Conservation (phyloP, 768 basidiomycete species). For the Nidularia sp. region DNA sequence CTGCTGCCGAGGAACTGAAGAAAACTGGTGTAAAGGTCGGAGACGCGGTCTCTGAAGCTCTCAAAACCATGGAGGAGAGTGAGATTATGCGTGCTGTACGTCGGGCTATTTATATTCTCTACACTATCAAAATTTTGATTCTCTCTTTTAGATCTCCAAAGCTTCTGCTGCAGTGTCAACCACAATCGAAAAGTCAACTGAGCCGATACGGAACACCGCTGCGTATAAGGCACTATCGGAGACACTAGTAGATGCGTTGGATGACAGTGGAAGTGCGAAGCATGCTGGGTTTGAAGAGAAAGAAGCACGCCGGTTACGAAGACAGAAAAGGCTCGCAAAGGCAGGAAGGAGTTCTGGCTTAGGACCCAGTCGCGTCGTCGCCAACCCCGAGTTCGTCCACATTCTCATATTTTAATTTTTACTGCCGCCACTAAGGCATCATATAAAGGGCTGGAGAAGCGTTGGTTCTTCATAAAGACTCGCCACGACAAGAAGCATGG, state of each 20-base stretch:
- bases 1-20: conserved; percentile 89
- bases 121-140: background rate
- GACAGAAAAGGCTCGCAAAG: conserved; percentile 80
- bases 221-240: conserved; percentile 92
- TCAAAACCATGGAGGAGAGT: conserved; percentile 93
- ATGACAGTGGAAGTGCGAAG: conserved; percentile 89
- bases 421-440: background rate
- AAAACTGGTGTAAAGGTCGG: conserved; percentile 88
- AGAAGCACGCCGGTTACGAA: conserved; percentile 77
- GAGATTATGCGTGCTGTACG: conserved; percentile 83
- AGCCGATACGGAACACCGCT: conserved; percentile 94
- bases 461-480: conserved; percentile 79
- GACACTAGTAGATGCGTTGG: conserved; percentile 86
- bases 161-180: conserved; percentile 84
- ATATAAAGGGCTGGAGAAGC: conserved; percentile 74
- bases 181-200: conserved; percentile 85
- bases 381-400: conserved; percentile 73
- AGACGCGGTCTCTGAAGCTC: conserved; percentile 90
- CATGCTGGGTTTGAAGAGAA: conserved; percentile 97
- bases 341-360: conserved; percentile 71
- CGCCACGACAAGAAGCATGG: conserved; percentile 78
- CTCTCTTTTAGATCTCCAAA: conserved; percentile 60
- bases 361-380: conserved; percentile 51
- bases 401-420: conserved; percentile 3
- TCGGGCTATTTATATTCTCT: conserved; percentile 5